These are phyloP conservation scores for Colletotrichum tropicicola DNA, from an alignment of 2,329 filamentous ascomycete species.

Conservation along the genomic window DNA sequence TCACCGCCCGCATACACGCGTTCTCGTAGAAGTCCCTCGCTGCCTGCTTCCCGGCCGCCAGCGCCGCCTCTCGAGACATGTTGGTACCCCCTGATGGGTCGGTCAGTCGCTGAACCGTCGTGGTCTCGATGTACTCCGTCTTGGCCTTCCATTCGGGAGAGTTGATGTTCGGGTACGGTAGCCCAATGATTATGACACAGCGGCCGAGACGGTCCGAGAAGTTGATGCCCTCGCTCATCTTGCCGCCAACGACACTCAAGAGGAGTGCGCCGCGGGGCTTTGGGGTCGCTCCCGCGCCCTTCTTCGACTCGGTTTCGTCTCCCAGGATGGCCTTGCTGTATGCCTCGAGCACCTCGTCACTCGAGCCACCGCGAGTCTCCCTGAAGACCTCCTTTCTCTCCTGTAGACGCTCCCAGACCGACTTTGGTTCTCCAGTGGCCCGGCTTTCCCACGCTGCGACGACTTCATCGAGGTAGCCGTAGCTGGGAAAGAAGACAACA, in stretches of 20 bases:
- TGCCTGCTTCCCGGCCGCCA: slow-evolving; percentile 58
- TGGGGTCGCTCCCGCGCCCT: neutral
- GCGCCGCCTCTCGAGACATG: slow-evolving; percentile 40
- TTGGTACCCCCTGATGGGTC: slow-evolving; percentile 34
- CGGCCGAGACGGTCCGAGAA: slow-evolving; percentile 92
- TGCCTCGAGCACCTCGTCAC: slow-evolving; percentile 75
- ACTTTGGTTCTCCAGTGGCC: slow-evolving; percentile 38
- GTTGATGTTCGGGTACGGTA: slow-evolving; percentile 91
- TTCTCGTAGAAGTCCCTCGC: slow-evolving; percentile 91
- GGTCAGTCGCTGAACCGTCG: slow-evolving; percentile 49
- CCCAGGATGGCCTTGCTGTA: slow-evolving; percentile 76
- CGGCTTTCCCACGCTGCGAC: slow-evolving; percentile 66
- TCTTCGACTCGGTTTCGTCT: slow-evolving; percentile 32
- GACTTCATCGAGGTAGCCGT: slow-evolving; percentile 86
- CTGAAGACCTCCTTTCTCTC: slow-evolving; percentile 70
- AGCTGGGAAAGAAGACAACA: slow-evolving; percentile 96
- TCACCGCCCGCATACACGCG: slow-evolving; percentile 94
- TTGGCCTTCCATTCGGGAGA: slow-evolving; percentile 94
- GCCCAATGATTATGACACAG: slow-evolving; percentile 88
- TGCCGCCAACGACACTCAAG: slow-evolving; percentile 91
- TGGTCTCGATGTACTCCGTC: slow-evolving; percentile 83
- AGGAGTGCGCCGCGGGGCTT: slow-evolving; percentile 74
- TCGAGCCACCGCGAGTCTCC: slow-evolving; percentile 62
- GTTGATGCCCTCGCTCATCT: slow-evolving; percentile 97
- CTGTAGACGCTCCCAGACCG: slow-evolving; percentile 67